Base-by-base conservation (phyloP, 2,329 filamentous ascomycete genomes). In the Colletotrichum somersetense region DNA sequence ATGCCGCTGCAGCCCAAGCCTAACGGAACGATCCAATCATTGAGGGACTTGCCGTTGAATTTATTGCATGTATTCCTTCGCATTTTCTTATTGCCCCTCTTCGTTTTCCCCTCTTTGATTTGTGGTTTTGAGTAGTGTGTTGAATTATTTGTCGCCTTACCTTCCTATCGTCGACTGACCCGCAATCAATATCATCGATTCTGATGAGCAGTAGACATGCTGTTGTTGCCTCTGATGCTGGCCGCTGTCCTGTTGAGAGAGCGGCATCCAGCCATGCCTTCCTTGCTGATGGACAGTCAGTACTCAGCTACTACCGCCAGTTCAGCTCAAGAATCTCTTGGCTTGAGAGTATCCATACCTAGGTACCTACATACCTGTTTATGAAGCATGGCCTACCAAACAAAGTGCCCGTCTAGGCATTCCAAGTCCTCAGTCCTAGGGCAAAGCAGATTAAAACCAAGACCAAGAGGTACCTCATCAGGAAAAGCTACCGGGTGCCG, bases 401-500 rank as follows among this genome's bases (percentile, higher is more conserved):
- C n/a, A 33, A 52, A 23, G 33, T 20, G 20, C 30, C 30, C 14
- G 18, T 20, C 18, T 26, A 30, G 18, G 16, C 14, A 18, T 40
- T 53, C 35, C 2, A 50, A 35, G 38, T 14, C 18, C 3, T 23
- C 1, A 20, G 18, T 16, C 10, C 59, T 12, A 23, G 44, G 30
- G 20, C 12, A 38, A 35, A 62, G n/a, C 35, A 35, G 14, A 30
- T 30, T 16, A 53, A 53, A 23, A 40, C 44, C 44, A n/a, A 48
- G 20, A 4, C 20, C 20, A 58, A 58, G 14, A 58, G 38, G 38
- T 12, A 63, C 23, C 23, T 23, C 46, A 56, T 66, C 30, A 33
- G 66, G 48, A 16, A 56, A 67, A 63, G 58, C 38, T 50, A 56
- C 30, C 50, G 44, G 64, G 56, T 56, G 38, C 68, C 57, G 40